Conservation (phyloP, 345 rosid genomes). For the Anacardium occidentale region DNA sequence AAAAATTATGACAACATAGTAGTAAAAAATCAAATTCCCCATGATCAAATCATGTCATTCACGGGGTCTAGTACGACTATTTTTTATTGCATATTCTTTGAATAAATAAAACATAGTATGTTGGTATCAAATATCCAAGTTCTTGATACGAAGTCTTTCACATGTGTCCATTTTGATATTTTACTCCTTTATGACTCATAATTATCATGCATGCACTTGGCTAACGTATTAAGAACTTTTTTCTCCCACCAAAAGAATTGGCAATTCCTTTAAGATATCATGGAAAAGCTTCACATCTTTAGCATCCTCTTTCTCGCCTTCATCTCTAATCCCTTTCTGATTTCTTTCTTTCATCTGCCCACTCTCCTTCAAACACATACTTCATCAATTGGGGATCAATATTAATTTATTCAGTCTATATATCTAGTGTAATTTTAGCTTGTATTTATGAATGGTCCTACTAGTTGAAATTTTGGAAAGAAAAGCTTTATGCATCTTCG, state of each 20-base stretch:
- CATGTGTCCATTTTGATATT: not conserved
- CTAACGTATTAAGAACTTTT: not conserved
- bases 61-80: not conserved
- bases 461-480: no score
- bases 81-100: not conserved
- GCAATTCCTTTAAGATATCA: not conserved
- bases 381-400: slow-evolving; percentile 39
- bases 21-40: not conserved
- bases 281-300: slow-evolving; percentile 3
- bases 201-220: not conserved
- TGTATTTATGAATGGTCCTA: not conserved
- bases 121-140: no score
- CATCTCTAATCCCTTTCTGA: slow-evolving; percentile 17
- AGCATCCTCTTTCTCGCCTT: not conserved
- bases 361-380: slow-evolving; percentile 2
- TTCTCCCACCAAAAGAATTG: not conserved
- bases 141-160: no score
- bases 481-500: no score
- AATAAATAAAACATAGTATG: no score
- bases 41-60: not conserved
- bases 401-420: no score
- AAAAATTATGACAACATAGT: not conserved
- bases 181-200: not conserved
- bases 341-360: slow-evolving; percentile 1
- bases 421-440: no score